Evolutionary conservation across 176 grass and related monocot species (phyloP), one percentile per base, ranked within the genome.

Genomic region (Urochloa ruziziensis): DNA sequence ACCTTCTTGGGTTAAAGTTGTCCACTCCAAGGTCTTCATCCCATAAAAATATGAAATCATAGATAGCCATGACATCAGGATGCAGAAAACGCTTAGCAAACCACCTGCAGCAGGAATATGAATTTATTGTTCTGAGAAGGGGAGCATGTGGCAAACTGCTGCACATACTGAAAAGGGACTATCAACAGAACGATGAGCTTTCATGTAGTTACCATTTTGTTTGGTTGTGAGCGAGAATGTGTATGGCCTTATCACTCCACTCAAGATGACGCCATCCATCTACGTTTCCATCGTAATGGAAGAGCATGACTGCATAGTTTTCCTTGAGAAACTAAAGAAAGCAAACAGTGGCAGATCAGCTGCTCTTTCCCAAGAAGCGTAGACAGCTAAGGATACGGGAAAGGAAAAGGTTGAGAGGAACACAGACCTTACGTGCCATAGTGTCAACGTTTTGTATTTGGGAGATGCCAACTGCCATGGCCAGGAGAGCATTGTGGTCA

Each of bases 1-100:
- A 95, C 96, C 93, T 95, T 90, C 21, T 85, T 2, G 90, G 93
- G 74, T 98, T 83, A 91, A 98, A 98, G 61, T 87, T 91, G 4
- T 95, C 91, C n/a, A 98, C 93, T 58, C 96, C 96, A 71, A 98
- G 89, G 85, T 98, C 96, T 86, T 98, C 96, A 75, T 98, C 96
- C 96, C 96, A 98, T 52, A 98, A 72, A 85, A 98, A 98, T 33
- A 98, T 91, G 72, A 95, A 94, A 68, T 93, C 87, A 5, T 98
- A 95, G 24, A 81, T 88, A 83, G 84, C 85, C 62, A 98, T 89
- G 9, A 98, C 86, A 81, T 93, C 89, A 58, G 96, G 96, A 46
- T 98, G 96, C 44, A 98, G 77, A 87, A 98, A 98, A 44, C 96
- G 91, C 74, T 98, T 98, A 1, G 96, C 93, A 90, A 98, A 98